Conservation (phyloP, 169 alveolate genomes). For the Cryptosporidium tyzzeri region DNA sequence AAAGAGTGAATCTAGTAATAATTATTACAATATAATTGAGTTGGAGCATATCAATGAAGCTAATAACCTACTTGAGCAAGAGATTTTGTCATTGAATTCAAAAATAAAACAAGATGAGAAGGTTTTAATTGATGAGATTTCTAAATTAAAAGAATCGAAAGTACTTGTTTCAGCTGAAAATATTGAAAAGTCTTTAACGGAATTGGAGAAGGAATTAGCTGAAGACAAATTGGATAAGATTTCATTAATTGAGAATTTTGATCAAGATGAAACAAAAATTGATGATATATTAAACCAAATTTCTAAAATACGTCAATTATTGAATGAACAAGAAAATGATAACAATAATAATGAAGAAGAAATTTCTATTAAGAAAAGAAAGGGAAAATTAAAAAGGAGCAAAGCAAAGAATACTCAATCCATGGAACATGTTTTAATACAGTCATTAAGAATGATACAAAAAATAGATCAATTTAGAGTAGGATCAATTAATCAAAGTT, state of each 20-base stretch:
- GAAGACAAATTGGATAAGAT: background rate
- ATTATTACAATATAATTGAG: constrained; percentile 15
- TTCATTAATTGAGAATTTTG: constrained; percentile 12
- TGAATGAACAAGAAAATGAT: background rate
- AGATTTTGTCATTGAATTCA: background rate
- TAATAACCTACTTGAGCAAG: constrained; percentile 8
- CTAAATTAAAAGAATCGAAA: background rate
- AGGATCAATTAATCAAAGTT: background rate
- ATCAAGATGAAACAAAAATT: background rate
- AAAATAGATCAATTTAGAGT: constrained; percentile 38
- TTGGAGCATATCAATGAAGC: constrained; percentile 40
- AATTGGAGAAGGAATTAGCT: background rate
- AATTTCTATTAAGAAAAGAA: constrained; percentile 1
- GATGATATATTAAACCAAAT: constrained; percentile 2
- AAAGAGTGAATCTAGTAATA: constrained; percentile 5
- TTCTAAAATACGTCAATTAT: background rate
- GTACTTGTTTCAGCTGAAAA: background rate
- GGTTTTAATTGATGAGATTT: background rate
- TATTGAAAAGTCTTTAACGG: background rate
- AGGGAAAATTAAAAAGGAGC: constrained; percentile 33
- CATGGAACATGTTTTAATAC: constrained; percentile 31
- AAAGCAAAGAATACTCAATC: background rate
- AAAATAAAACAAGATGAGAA: constrained; percentile 23
- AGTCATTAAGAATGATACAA: constrained; percentile 41
- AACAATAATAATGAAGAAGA: background rate